These are phyloP conservation scores for Backusella macrospora DNA, from an alignment of 192 early-diverging fungal genomes.

Conservation along the genomic window DNA sequence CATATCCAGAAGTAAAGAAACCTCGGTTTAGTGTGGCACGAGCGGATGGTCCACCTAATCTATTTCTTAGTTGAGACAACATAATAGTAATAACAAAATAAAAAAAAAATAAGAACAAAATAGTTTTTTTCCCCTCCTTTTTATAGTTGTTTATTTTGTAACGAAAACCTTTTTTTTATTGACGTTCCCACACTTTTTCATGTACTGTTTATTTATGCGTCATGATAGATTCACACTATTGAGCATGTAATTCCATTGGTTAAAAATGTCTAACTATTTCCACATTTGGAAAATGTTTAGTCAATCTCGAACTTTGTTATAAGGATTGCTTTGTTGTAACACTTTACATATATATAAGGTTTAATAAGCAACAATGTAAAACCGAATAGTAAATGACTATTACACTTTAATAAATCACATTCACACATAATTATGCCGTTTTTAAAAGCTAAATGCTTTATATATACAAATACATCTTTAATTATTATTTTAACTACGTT, in stretches of 20 bases:
- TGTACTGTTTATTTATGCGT: background rate
- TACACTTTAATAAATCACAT: no score
- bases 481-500: background rate
- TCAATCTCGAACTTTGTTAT: background rate
- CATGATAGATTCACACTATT: background rate
- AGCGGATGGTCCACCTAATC: background rate
- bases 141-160: background rate
- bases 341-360: background rate
- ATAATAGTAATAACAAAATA: background rate
- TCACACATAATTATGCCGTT: no score
- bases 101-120: background rate
- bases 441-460: background rate
- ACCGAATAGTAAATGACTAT: no score
- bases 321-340: background rate
- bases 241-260: background rate
- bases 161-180: background rate
- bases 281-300: background rate
- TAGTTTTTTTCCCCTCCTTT: background rate
- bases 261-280: background rate
- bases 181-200: background rate
- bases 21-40: background rate
- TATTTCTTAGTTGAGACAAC: background rate
- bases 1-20: background rate
- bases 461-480: background rate
- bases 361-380: no score